phyloP scores from a whole-genome alignment of 1,284 basidiomycete species.

The Stereum hirsutum region DNA sequence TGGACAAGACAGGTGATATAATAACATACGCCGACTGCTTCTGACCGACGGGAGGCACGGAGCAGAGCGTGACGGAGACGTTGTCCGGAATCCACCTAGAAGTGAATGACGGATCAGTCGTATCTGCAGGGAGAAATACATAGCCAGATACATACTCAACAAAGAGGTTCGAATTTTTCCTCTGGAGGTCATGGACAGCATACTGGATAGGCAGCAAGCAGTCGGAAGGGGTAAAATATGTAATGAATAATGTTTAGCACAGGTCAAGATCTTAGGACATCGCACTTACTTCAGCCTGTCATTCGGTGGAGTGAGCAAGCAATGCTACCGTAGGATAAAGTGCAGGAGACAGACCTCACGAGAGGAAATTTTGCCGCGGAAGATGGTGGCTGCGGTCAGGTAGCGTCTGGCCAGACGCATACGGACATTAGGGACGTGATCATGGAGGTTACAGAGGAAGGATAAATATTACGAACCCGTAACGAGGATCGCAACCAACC shows the following conservation, averaged over 20 bases:
- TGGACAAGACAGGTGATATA: too few species aligned
- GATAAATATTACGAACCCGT: constrained; percentile 44
- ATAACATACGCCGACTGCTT: constrained; percentile 67
- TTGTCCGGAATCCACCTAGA: constrained; percentile 80
- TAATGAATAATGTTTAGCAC: too few species aligned
- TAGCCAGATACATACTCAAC: constrained; percentile 50
- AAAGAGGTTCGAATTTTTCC: constrained; percentile 65
- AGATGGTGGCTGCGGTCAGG: constrained; percentile 82
- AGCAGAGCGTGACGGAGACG: constrained; percentile 72
- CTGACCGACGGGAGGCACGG: constrained; percentile 77
- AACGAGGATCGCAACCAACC: constrained; percentile 79
- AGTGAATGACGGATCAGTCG: not conserved
- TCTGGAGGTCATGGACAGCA: constrained; percentile 49
- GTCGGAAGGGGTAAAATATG: too few species aligned
- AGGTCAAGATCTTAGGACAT: constrained; percentile 8
- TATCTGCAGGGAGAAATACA: not conserved
- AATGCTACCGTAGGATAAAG: constrained; percentile 13
- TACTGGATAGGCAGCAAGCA: constrained; percentile 20
- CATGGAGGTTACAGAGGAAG: not conserved
- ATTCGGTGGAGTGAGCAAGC: constrained; percentile 23
- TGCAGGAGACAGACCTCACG: constrained; percentile 53
- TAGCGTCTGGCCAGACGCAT: constrained; percentile 46
- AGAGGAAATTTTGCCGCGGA: constrained; percentile 76
- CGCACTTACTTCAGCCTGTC: constrained; percentile 47
- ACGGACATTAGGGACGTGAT: not conserved